Evolutionary conservation across 768 basidiomycete genomes (phyloP).

Genomic region (Nidularia sp.): DNA sequence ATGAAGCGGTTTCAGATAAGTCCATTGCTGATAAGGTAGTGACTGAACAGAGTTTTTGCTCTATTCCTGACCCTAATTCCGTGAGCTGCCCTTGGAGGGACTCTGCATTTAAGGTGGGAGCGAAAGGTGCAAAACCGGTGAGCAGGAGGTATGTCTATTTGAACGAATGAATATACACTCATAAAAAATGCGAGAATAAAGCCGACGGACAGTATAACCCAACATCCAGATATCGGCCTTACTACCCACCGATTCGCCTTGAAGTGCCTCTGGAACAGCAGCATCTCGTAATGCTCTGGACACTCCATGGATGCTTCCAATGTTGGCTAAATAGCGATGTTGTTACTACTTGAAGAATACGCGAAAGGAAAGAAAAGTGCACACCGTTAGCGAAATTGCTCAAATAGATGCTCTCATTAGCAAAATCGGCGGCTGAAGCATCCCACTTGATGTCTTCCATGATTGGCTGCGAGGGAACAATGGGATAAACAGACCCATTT

Average conservation of each 20-base stretch:
- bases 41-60: not conserved
- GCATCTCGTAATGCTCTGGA: not conserved
- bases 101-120: not conserved
- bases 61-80: not conserved
- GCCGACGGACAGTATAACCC: not conserved
- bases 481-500: constrained; percentile 2
- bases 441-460: constrained; percentile 4
- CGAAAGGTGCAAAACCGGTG: not conserved
- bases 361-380: not conserved
- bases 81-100: not conserved
- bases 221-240: not conserved
- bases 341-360: not conserved
- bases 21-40: not conserved
- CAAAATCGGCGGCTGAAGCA: not conserved
- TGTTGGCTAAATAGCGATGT: not conserved
- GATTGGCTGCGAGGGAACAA: constrained; percentile 3
- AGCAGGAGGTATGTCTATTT: not conserved
- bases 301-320: not conserved
- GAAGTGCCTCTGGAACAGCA: not conserved
- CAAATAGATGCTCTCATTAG: constrained; percentile 1
- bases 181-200: not conserved
- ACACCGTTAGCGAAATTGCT: constrained; percentile 4
- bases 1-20: not conserved
- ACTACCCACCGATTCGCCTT: not conserved
- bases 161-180: not conserved